Conservation (phyloP, 2,329 filamentous ascomycete species). For the Monosporascus sp. region DNA sequence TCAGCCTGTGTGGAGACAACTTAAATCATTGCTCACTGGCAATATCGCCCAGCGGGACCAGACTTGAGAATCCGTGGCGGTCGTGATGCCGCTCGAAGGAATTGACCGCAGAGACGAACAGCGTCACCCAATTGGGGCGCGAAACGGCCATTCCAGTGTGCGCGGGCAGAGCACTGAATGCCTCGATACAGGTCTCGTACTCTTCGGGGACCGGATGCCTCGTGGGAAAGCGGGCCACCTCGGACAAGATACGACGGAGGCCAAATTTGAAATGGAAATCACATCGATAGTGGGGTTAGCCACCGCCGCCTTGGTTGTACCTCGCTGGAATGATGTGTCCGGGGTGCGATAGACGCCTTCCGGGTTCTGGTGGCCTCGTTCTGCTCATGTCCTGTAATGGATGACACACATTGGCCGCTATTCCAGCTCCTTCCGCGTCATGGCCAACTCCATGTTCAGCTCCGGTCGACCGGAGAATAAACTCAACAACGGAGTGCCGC, state of each 20-base stretch:
- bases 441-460: neutral
- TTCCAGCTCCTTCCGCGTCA: neutral
- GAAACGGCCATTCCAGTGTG: neutral
- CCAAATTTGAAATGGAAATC: constrained; percentile 1
- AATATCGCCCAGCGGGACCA: constrained; percentile 3
- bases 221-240: neutral
- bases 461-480: neutral
- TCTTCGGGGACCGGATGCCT: neutral
- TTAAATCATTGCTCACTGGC: neutral
- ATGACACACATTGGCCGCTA: neutral
- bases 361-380: neutral
- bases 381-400: neutral
- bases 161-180: neutral
- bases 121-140: neutral
- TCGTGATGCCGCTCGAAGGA: constrained; percentile 1
- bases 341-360: neutral
- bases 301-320: neutral
- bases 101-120: constrained; percentile 3
- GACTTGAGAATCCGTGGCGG: neutral
- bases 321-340: neutral
- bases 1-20: neutral
- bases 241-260: neutral
- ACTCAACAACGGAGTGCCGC: neutral
- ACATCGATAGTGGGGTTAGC: neutral
- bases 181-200: neutral